Conservation (phyloP, 2,329 filamentous ascomycete species). For the Pestalotiopsis sp. region DNA sequence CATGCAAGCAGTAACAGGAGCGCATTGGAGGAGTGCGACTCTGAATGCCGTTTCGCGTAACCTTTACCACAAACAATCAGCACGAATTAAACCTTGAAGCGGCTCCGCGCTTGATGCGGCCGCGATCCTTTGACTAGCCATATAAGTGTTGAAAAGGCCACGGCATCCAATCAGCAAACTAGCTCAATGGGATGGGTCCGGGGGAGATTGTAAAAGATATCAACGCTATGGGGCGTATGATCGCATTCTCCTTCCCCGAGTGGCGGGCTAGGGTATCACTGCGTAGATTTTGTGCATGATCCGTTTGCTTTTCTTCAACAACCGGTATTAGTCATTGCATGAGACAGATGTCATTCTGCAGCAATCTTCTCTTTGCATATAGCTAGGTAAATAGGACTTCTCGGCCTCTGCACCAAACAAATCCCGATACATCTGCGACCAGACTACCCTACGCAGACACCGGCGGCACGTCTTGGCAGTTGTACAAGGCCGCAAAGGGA, state of each 20-base stretch:
- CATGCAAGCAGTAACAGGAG: not conserved
- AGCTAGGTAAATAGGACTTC: too few relatives aligned
- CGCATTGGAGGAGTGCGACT: not conserved
- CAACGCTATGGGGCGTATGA: not conserved
- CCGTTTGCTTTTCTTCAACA: not conserved
- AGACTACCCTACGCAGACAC: conserved; percentile 20
- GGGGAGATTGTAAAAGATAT: not conserved
- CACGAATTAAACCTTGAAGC: not conserved
- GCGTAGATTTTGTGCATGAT: not conserved
- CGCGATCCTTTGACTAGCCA: not conserved
- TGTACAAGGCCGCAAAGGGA: not conserved
- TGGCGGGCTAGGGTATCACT: not conserved
- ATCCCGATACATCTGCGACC: not conserved
- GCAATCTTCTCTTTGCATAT: too few relatives aligned
- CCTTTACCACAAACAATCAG: not conserved
- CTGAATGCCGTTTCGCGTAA: not conserved
- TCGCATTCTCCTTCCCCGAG: not conserved
- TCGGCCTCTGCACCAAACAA: not conserved
- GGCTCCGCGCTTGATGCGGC: not conserved
- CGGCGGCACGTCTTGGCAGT: not conserved
- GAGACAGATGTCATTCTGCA: too few relatives aligned
- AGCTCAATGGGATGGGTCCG: not conserved
- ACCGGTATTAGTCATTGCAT: not conserved
- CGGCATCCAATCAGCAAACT: not conserved
- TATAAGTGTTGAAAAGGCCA: not conserved